Evolutionary conservation across 768 basidiomycete species (phyloP), one percentile per base, ranked within the genome.

Genomic region (Daedalea quercina): DNA sequence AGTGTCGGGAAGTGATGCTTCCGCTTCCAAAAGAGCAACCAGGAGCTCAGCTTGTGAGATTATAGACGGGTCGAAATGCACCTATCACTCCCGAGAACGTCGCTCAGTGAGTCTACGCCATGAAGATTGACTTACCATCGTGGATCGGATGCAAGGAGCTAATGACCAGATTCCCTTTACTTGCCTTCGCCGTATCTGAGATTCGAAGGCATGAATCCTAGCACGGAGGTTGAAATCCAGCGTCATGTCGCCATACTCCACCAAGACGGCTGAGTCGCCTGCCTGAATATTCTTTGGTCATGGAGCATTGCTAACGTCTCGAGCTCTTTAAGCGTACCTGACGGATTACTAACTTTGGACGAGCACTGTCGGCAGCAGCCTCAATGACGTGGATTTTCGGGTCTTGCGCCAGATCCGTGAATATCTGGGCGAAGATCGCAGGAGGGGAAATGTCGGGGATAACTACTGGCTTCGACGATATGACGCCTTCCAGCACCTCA

Each of bases 181-280:
- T 1, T 68, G 56, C 12, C 63, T 60, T 11, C 60, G 58, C 2
- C 62, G 63, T 17, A 82, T 60, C 12, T 66, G 64, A 0, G 66
- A 63, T 57, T 82, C 75, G 17, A 83, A 75, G 0, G 74, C 77
- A 58, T 86, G 84, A 7, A 85, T 73, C 3, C 77, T 74, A 1
- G 80, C 81, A 1, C 84, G 75, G 11, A 79, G 59, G 20, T 70
- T 57, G 41, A 84, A 73, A 50, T 81, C 78, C 0, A 84, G 68
- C 23, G 62, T 66, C 76, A 80, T 77, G 1, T 64, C 59, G 0
- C 84, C 84, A 55, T 80, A 84, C 54, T 85, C 84, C 11, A 85
- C 73, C 1, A 85, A 72, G 44, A 88, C 78, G 0, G 77, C 75
- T 0, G 76, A 75, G 57, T 85, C 84, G 0, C 85, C 84, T 1